Base-by-base conservation (phyloP, 1,284 basidiomycete genomes). In the Cutaneotrichosporon sp. region DNA sequence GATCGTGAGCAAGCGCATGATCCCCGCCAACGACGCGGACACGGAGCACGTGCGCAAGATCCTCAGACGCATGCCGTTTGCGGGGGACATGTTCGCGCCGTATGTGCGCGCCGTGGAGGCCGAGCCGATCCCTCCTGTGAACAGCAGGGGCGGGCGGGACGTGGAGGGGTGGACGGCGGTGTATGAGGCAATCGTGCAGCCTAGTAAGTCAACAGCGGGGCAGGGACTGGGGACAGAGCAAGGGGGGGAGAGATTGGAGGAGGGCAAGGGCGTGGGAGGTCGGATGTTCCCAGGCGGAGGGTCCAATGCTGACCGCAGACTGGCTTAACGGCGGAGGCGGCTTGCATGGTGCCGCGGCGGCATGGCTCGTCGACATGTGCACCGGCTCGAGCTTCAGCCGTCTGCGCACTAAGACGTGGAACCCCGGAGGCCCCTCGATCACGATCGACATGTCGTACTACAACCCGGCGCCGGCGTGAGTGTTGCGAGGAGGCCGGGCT, bases 341-440 rank as follows among this genome's bases (percentile, higher is more conserved):
- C 1, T 46, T 76, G 56, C 74, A 76, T 56, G 74, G 74, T 13
- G 74, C 72, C 2, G 72, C 71, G 1, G 62, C 69, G 1, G 64
- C 69, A 16, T 76, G 69, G 69, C 60, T 76, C 7, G 62, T 75
- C 11, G 73, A 76, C 62, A 70, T 67, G 74, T 74, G 47, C 29
- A 62, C 61, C 7, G 61, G 61, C 3, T n/a, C 56, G n/a, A 55
- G 46, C 24, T 55, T 62, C 22, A 20, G 38, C 13, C 53, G 56
- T 1, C 65, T 25, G 31, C 70, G 9, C 59, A 66, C 36, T 60
- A 68, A 45, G 64, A 69, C 4, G 9, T 62, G 61, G 61, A 55
- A 69, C 55, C 29, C 74, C 67, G 60, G 73, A 71, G 74, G 72
- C 58, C 59, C 65, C 51, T 53, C 69, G 70, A 25, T 72, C 16